phyloP scores from a whole-genome alignment of 2,329 filamentous ascomycete genomes.

The Phyllosticta paracitricarpa region DNA sequence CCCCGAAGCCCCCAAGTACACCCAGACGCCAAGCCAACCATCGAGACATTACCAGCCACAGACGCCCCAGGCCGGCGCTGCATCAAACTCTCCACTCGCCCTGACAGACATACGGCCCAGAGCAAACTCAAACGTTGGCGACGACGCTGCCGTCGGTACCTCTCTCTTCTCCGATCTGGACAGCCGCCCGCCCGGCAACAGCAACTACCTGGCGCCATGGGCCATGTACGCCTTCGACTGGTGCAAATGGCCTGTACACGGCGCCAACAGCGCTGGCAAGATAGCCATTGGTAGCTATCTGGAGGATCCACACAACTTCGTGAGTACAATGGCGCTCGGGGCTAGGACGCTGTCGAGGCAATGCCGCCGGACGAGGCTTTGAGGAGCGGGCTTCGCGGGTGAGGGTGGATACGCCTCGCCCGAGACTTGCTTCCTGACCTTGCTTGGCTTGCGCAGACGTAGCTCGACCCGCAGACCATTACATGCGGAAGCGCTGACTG shows the following conservation, averaged over 20 bases:
- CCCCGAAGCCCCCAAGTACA: conserved; percentile 26
- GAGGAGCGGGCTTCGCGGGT: neutral
- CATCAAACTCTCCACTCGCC: conserved; percentile 79
- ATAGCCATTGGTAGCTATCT: conserved; percentile 92
- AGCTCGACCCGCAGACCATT: neutral
- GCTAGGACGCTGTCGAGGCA: neutral
- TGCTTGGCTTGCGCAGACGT: neutral
- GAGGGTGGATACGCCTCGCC: neutral
- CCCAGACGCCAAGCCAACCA: conserved; percentile 32
- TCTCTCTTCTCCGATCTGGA: conserved; percentile 54
- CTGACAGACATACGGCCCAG: conserved; percentile 85
- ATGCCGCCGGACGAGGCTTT: neutral
- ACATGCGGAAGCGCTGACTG: neutral
- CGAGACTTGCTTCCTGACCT: neutral
- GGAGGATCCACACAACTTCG: conserved; percentile 97
- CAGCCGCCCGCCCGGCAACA: conserved; percentile 59
- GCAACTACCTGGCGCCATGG: conserved; percentile 91
- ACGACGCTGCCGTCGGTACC: conserved; percentile 53
- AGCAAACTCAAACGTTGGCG: conserved; percentile 70
- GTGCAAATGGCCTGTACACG: conserved; percentile 91
- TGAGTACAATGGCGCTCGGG: conserved; percentile 34
- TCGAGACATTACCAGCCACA: conserved; percentile 47
- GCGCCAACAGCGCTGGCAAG: conserved; percentile 66
- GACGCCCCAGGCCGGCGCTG: conserved; percentile 46
- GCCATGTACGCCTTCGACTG: conserved; percentile 95